A percentile compares a stretch with the other conserved stretches of the same genome.
phyloP scores from a whole-genome alignment of 2,329 filamentous ascomycete genomes.

The Epichloe uncinata region DNA sequence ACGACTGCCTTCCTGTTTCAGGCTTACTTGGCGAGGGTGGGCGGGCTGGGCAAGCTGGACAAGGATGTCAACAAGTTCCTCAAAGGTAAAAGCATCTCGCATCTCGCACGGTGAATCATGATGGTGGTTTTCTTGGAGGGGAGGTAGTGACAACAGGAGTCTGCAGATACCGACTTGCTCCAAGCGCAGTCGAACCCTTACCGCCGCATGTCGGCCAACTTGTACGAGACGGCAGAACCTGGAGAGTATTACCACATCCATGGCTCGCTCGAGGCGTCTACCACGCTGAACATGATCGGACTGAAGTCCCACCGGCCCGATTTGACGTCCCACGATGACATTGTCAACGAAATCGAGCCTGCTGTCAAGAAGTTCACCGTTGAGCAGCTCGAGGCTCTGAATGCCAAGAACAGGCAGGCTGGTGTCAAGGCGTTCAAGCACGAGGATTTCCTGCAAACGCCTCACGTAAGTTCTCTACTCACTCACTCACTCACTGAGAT shows the following conservation, averaged over 20 bases:
- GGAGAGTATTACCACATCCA: slow-evolving; percentile 66
- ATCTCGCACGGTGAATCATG: too few relatives aligned
- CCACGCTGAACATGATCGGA: slow-evolving; percentile 56
- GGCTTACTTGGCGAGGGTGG: slow-evolving; percentile 23
- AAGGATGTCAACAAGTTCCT: slow-evolving; percentile 12
- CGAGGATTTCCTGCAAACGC: slow-evolving; percentile 43
- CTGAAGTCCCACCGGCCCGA: slow-evolving; percentile 48
- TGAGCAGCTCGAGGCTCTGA: slow-evolving; percentile 44
- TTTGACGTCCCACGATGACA: slow-evolving; percentile 44
- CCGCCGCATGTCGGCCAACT: slow-evolving; percentile 57
- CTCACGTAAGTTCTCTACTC: slow-evolving; percentile 19
- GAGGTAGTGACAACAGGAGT: background rate
- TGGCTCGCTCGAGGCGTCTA: slow-evolving; percentile 58
- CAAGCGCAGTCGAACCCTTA: slow-evolving; percentile 59
- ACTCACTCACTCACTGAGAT: too few relatives aligned
- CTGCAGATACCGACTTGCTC: slow-evolving; percentile 55
- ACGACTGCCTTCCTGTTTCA: slow-evolving; percentile 29
- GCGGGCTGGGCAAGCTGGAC: slow-evolving; percentile 25
- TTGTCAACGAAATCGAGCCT: slow-evolving; percentile 44
- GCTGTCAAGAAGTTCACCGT: slow-evolving; percentile 42
- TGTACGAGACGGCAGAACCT: slow-evolving; percentile 53
- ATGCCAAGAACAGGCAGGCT: slow-evolving; percentile 41
- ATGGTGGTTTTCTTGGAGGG: background rate
- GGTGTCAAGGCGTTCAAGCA: slow-evolving; percentile 48
- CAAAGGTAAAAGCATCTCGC: slow-evolving; percentile 1